Percentiles rank a stretch among this genome's conserved stretches.
Evolutionary conservation across 2,329 filamentous ascomycete genomes (phyloP).

Genomic region (Colletotrichum sp.): DNA sequence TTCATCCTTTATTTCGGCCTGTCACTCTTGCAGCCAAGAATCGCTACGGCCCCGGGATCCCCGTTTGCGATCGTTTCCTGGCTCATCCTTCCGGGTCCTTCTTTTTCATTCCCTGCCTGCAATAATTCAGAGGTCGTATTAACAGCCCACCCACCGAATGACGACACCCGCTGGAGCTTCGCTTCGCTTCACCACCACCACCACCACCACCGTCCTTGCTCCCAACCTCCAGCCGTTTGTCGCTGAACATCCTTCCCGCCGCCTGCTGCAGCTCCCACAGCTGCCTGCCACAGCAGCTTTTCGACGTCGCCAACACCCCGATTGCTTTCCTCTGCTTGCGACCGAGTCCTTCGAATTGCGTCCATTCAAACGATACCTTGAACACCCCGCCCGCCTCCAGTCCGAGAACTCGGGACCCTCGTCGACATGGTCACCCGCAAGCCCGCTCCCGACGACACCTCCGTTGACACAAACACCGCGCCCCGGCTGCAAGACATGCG

Average conservation of each 20-base stretch:
- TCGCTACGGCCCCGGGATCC: neutral
- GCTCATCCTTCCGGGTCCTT: neutral
- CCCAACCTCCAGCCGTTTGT: neutral
- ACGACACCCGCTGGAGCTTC: constrained; percentile 17
- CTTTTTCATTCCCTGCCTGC: neutral
- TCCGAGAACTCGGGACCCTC: constrained; percentile 15
- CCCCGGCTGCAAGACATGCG: constrained; percentile 30
- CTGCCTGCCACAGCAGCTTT: neutral
- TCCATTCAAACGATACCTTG: neutral
- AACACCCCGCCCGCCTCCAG: neutral
- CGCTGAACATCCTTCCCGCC: neutral
- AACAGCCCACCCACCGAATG: constrained; percentile 13
- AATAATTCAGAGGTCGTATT: neutral
- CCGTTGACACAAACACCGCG: constrained; percentile 26
- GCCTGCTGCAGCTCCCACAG: neutral
- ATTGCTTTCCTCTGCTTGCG: neutral
- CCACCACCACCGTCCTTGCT: neutral
- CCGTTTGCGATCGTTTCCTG: neutral
- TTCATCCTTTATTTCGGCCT: neutral
- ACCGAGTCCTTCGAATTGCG: neutral
- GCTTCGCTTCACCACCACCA: neutral
- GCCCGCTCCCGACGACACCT: constrained; percentile 33
- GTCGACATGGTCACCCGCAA: constrained; percentile 48
- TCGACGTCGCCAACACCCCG: neutral
- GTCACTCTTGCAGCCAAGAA: neutral